These are phyloP conservation scores for Cinnamomum micranthum DNA, from an alignment of 164 flowering plant genomes.

Conservation along the genomic window DNA sequence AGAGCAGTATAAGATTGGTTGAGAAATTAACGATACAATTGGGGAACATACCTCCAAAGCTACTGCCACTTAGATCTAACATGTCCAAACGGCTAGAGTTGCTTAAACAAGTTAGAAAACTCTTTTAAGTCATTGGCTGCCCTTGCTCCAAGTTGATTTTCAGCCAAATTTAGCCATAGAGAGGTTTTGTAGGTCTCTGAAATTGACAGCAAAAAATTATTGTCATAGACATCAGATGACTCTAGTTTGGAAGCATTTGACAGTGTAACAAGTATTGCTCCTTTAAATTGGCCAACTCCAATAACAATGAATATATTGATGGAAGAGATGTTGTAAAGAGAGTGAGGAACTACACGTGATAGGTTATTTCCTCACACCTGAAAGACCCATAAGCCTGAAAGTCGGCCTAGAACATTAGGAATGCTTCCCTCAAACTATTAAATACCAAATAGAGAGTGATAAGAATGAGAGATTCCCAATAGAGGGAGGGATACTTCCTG, in stretches of 20 bases:
- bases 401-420: constrained; percentile 26
- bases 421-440: constrained; percentile 33
- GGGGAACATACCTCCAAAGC: background rate
- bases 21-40: background rate
- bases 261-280: constrained; percentile 3
- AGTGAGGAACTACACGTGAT: constrained; percentile 35
- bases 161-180: background rate
- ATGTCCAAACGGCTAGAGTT: background rate
- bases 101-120: background rate
- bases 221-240: background rate
- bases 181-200: constrained; percentile 4
- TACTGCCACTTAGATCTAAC: background rate
- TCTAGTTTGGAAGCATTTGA: constrained; percentile 4
- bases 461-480: constrained; percentile 39
- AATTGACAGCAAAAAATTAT: constrained; percentile 6
- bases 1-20: background rate
- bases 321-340: constrained; percentile 46
- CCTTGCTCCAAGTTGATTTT: background rate
- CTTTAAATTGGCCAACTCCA: background rate
- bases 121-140: background rate
- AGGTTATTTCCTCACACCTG: constrained; percentile 34
- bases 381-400: constrained; percentile 21
- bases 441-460: constrained; percentile 14
- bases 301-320: constrained; percentile 27
- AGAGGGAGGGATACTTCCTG: constrained; percentile 29